phyloP scores from a whole-genome alignment of 768 basidiomycete species.

The Leccinum uliginosum region DNA sequence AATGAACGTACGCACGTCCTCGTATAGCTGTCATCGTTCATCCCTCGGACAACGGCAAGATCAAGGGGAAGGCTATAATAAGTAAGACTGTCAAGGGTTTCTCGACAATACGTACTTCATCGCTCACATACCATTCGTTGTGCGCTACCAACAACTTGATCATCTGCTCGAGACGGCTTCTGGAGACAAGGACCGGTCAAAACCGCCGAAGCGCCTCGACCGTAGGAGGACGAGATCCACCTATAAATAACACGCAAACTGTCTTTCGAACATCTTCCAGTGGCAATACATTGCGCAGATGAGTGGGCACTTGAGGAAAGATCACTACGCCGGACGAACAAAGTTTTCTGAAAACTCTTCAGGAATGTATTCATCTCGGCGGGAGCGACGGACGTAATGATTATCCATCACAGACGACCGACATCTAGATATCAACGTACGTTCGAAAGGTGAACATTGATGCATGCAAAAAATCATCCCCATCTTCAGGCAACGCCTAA shows the following conservation, averaged over 20 bases:
- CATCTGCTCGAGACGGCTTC: not conserved
- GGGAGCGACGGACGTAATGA: too few species aligned
- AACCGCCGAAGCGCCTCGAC: too few species aligned
- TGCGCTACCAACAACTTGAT: not conserved
- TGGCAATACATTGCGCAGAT: not conserved
- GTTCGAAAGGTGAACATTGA: not conserved
- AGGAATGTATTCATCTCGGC: too few species aligned
- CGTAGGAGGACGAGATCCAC: too few species aligned
- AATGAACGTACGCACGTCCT: not conserved
- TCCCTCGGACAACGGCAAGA: constrained; percentile 27
- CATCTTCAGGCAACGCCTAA: not conserved
- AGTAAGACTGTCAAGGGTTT: too few species aligned
- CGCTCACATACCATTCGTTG: too few species aligned
- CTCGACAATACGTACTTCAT: too few species aligned
- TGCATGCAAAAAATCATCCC: not conserved
- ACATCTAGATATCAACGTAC: too few species aligned
- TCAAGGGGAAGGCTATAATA: too few species aligned
- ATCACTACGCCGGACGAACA: not conserved
- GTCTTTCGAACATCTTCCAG: not conserved
- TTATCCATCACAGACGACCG: too few species aligned
- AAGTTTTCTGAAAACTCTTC: too few species aligned
- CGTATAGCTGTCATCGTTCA: constrained; percentile 48
- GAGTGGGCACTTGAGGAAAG: not conserved
- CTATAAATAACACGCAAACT: not conserved
- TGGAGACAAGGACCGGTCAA: too few species aligned